Base-by-base conservation (phyloP, 75 land plant species). In the Picea sitchensis region DNA sequence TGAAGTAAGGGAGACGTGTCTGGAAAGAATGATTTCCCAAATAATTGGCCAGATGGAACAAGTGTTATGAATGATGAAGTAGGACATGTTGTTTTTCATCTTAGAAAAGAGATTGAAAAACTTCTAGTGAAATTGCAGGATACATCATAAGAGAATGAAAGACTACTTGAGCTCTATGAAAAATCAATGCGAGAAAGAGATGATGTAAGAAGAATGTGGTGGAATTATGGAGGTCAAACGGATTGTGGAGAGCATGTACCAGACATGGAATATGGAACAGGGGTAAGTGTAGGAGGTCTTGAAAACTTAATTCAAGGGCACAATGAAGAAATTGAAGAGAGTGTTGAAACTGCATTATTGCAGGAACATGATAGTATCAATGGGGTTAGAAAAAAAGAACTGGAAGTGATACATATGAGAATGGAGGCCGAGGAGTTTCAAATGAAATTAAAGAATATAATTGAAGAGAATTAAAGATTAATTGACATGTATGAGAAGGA, bases 381-480 rank as follows among this genome's bases (percentile, higher is more conserved):
- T 26, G 26, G 26, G 26, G 26, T 26, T 26, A 26, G 26, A 26
- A 26, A 26, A 26, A 26, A 26, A 26, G 26, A 26, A 26, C 26
- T 26, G 26, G 26, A 26, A 26, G 26, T 26, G 26, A 26, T 26
- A 26, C 26, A 26, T 26, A 26, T 26, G 26, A 26, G 26, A 26
- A 26, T 76, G n/a, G 83, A 69, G 14, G 62, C 76, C 44, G 82
- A 87, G 11, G 65, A 83, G 32, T 73, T 87, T 44, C 80, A 89
- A 65, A 76, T 75, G 18, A 87, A 91, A 65, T 91, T 91, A 34
- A 34, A 77, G 34, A 89, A 89, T 56, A 59, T 91, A 84, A 83
- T 80, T 82, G 90, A 89, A 85, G 89, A 89, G 72, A 89, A 89
- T 82, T 89, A 89, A 31, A 85, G 77, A 65, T 67, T 87, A 14